Evolutionary conservation across 805 yeast species (phyloP).

Genomic region (Isabelozyma gotoi): DNA sequence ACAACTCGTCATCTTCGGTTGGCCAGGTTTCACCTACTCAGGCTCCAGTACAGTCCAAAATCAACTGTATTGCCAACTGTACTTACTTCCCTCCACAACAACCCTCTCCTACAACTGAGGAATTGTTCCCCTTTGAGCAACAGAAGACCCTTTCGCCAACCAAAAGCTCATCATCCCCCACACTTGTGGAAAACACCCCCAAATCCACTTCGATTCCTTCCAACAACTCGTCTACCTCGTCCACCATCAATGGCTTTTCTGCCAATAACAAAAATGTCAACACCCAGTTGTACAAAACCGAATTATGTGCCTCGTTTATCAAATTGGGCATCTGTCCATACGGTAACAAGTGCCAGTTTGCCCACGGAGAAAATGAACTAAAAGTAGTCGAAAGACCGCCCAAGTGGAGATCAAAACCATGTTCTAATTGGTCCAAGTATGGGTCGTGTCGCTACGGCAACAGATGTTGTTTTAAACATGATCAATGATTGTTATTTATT

Average conservation of each 20-base stretch:
- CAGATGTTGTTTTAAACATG: conserved; percentile 91
- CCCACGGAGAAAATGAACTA: conserved; percentile 81
- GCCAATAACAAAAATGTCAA: conserved; percentile 35
- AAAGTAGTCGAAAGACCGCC: conserved; percentile 70
- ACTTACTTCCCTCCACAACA: not conserved
- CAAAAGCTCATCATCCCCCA: not conserved
- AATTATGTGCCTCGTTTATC: conserved; percentile 77
- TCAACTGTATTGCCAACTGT: conserved; percentile 2
- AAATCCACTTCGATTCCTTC: not conserved
- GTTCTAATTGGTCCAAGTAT: conserved; percentile 80
- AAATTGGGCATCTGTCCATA: conserved; percentile 75
- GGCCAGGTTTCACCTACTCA: not conserved
- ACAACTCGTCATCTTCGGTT: not conserved
- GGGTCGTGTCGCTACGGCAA: conserved; percentile 88
- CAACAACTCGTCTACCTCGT: not conserved
- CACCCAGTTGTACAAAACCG: conserved; percentile 84
- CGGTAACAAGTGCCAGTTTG: conserved; percentile 91
- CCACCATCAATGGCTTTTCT: not conserved
- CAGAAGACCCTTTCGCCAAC: not conserved
- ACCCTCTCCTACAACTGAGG: conserved; percentile 13
- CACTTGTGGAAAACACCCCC: not conserved
- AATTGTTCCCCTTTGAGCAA: conserved; percentile 18
- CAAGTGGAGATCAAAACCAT: conserved; percentile 88
- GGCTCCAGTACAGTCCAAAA: not conserved
- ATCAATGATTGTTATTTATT: conserved; percentile 19